These are phyloP conservation scores for Herpetomonas tarakana DNA, from an alignment of 208 protist species.

Conservation along the genomic window DNA sequence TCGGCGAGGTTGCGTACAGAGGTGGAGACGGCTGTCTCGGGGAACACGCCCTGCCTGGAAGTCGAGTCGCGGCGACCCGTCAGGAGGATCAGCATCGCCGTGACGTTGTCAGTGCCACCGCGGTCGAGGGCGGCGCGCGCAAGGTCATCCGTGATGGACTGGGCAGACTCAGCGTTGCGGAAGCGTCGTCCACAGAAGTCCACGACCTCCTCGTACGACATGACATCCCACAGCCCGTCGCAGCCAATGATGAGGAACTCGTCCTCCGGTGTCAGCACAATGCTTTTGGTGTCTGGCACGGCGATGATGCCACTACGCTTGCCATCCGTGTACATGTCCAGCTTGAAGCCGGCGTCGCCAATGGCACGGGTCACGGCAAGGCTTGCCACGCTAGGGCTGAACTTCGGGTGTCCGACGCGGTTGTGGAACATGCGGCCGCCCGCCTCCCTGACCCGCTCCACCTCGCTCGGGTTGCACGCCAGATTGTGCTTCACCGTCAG, in stretches of 20 bases:
- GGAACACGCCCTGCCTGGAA: slow-evolving; percentile 25
- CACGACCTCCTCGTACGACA: slow-evolving; percentile 89
- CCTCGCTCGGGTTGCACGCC: slow-evolving; percentile 62
- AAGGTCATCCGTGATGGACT: slow-evolving; percentile 55
- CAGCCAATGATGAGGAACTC: slow-evolving; percentile 92
- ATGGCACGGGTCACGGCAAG: slow-evolving; percentile 93
- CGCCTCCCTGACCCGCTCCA: slow-evolving; percentile 79
- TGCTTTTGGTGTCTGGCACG: slow-evolving; percentile 59
- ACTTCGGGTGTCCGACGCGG: slow-evolving; percentile 91
- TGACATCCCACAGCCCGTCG: slow-evolving; percentile 94
- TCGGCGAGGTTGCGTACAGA: slow-evolving; percentile 36
- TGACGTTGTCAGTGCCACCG: slow-evolving; percentile 90
- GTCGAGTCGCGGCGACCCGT: slow-evolving; percentile 16
- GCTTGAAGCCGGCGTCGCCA: slow-evolving; percentile 94
- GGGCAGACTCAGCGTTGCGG: slow-evolving; percentile 36
- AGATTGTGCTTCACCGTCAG: slow-evolving; percentile 86
- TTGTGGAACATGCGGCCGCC: slow-evolving; percentile 90
- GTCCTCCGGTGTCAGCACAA: slow-evolving; percentile 69
- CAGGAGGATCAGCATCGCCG: slow-evolving; percentile 64
- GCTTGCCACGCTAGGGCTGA: slow-evolving; percentile 85
- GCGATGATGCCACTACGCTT: slow-evolving; percentile 80
- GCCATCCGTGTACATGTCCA: slow-evolving; percentile 77
- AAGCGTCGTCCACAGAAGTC: slow-evolving; percentile 74
- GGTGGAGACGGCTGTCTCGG: slow-evolving; percentile 43
- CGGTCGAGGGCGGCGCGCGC: slow-evolving; percentile 73